phyloP scores from a whole-genome alignment of 306 rosid species.

The Senna tora region DNA sequence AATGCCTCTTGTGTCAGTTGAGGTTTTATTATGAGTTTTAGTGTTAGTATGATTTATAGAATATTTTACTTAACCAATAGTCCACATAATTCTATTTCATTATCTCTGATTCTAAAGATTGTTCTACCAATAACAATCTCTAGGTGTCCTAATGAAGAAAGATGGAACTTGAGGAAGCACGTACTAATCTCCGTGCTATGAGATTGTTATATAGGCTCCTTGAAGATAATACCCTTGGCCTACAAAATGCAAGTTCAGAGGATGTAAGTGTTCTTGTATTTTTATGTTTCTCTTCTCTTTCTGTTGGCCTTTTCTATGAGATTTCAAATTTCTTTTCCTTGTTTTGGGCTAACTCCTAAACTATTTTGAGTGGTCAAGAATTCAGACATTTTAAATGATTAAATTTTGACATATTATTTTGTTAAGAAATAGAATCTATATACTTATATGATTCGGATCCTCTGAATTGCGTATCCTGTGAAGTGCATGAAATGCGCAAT shows the following conservation, averaged over 20 bases:
- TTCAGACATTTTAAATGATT: not conserved
- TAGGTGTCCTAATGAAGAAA: not conserved
- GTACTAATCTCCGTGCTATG: constrained; percentile 50
- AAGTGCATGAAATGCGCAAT: too few relatives aligned
- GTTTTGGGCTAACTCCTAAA: not conserved
- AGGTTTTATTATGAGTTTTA: not conserved
- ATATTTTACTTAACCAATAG: not conserved
- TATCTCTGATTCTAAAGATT: not conserved
- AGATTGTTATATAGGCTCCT: constrained; percentile 59
- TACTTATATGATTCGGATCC: too few relatives aligned
- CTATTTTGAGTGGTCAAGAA: constrained; percentile 3
- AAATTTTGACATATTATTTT: not conserved
- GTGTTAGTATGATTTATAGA: not conserved
- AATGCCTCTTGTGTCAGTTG: not conserved
- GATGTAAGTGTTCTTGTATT: constrained; percentile 34
- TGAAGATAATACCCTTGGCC: constrained; percentile 31
- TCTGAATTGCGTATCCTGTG: too few relatives aligned
- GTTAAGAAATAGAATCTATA: too few relatives aligned
- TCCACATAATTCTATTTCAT: not conserved
- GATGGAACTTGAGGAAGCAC: constrained; percentile 55
- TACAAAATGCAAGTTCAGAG: constrained; percentile 33
- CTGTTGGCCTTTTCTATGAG: not conserved
- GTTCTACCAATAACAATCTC: not conserved
- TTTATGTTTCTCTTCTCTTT: not conserved
- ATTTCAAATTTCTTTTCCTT: not conserved